Percentiles rank a stretch among this genome's conserved stretches.
These are phyloP conservation scores for Hemisphaericaspora xylanilytica DNA, from an alignment of 1,139 yeast species.

Conservation along the genomic window DNA sequence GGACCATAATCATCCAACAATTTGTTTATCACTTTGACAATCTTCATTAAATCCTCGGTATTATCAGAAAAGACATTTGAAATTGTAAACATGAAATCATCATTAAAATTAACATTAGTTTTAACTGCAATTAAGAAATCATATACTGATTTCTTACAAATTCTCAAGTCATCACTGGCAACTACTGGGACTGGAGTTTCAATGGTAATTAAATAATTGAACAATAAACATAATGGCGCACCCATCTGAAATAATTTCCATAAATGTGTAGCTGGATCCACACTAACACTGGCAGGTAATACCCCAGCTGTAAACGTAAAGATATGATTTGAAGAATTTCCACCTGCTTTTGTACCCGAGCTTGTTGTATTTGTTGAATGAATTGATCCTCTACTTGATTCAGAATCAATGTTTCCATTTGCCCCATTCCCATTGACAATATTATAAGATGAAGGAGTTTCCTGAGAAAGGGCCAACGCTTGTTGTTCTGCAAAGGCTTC, in stretches of 20 bases:
- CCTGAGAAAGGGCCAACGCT: conserved; percentile 56
- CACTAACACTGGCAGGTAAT: conserved; percentile 65
- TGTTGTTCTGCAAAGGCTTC: conserved; percentile 72
- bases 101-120: conserved; percentile 68
- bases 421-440: conserved; percentile 2
- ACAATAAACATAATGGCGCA: conserved; percentile 82
- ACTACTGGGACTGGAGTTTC: conserved; percentile 47
- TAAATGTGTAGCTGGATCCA: conserved; percentile 90
- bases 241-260: conserved; percentile 92
- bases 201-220: conserved; percentile 54
- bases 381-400: conserved; percentile 23
- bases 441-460: conserved; percentile 11
- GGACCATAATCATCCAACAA: conserved; percentile 27
- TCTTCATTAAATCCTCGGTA: conserved; percentile 73
- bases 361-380: conserved; percentile 21
- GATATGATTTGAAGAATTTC: conserved; percentile 27
- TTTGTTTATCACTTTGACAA: conserved; percentile 65
- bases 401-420: conserved; percentile 5
- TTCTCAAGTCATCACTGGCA: conserved; percentile 73
- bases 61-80: conserved; percentile 85
- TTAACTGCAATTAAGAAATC: conserved; percentile 89
- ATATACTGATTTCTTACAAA: conserved; percentile 86
- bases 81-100: conserved; percentile 78
- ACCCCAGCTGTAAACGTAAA: conserved; percentile 74
- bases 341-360: conserved; percentile 13